These are phyloP conservation scores for Trichoderma sp. DNA, from an alignment of 2,329 filamentous ascomycete genomes.

Conservation along the genomic window DNA sequence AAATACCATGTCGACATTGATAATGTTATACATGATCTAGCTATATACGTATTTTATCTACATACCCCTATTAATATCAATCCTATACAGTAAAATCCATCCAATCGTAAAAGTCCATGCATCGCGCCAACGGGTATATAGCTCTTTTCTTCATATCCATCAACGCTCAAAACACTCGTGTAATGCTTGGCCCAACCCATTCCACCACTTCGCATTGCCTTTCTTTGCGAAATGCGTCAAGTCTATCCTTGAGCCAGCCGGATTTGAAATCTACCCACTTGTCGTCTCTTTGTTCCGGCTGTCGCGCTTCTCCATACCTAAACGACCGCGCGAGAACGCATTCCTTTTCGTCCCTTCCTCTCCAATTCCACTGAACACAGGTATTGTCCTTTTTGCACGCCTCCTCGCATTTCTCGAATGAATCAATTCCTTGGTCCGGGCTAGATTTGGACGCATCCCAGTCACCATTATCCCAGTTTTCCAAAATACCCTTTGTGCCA, in stretches of 20 bases:
- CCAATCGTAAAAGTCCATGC: background rate
- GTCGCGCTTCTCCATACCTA: conserved; percentile 31
- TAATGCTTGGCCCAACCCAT: conserved; percentile 36
- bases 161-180: conserved; percentile 19
- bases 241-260: conserved; percentile 32
- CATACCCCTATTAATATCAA: background rate
- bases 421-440: conserved; percentile 30
- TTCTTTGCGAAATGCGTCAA: conserved; percentile 31
- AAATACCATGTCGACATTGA: background rate
- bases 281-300: conserved; percentile 29
- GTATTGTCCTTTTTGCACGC: conserved; percentile 30
- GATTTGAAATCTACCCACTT: conserved; percentile 36
- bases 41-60: background rate
- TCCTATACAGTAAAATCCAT: background rate
- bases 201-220: conserved; percentile 33
- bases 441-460: conserved; percentile 34
- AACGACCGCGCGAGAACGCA: conserved; percentile 34
- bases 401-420: conserved; percentile 32
- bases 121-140: background rate
- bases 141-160: background rate
- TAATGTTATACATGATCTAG: background rate
- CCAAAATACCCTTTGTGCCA: conserved; percentile 27
- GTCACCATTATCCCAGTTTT: conserved; percentile 38
- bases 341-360: conserved; percentile 33
- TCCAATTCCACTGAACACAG: conserved; percentile 37